Conservation (phyloP, 805 yeast genomes). For the Wickerhamiella cacticola region DNA sequence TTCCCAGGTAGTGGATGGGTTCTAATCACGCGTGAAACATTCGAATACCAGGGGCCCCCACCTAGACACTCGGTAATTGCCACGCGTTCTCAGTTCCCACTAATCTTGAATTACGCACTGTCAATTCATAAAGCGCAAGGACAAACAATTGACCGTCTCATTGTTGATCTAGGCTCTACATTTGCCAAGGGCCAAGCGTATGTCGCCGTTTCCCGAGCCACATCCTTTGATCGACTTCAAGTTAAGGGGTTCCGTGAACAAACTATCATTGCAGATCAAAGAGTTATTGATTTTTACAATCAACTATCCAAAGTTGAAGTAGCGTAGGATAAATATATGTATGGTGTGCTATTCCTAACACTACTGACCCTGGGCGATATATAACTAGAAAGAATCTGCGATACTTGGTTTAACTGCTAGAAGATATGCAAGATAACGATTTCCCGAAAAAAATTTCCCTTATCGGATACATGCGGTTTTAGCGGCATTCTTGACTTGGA, state of each 20-base stretch:
- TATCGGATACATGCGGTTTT: too few species aligned
- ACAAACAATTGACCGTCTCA: conserved; percentile 62
- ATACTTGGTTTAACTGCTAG: not conserved
- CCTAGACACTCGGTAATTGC: conserved; percentile 35
- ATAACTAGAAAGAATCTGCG: not conserved
- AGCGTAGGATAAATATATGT: too few species aligned
- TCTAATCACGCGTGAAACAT: conserved; percentile 16
- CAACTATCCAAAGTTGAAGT: conserved; percentile 12
- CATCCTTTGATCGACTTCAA: conserved; percentile 65
- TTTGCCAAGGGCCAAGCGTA: conserved; percentile 94
- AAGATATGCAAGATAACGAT: not conserved
- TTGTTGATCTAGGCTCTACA: conserved; percentile 61
- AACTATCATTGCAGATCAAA: conserved; percentile 57
- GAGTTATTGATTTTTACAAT: conserved; percentile 57
- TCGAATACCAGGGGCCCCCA: conserved; percentile 14
- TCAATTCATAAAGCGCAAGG: conserved; percentile 97
- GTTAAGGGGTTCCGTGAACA: conserved; percentile 57
- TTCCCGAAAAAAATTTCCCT: too few species aligned
- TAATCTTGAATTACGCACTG: conserved; percentile 85
- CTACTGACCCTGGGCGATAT: too few species aligned
- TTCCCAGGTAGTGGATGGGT: conserved; percentile 15
- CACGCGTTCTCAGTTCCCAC: conserved; percentile 64
- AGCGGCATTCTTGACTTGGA: too few species aligned
- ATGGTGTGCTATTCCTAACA: too few species aligned
- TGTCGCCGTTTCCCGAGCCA: conserved; percentile 90